Base-by-base conservation (phyloP, 2,329 filamentous ascomycete genomes). In the Colletotrichum tamarilloi region DNA sequence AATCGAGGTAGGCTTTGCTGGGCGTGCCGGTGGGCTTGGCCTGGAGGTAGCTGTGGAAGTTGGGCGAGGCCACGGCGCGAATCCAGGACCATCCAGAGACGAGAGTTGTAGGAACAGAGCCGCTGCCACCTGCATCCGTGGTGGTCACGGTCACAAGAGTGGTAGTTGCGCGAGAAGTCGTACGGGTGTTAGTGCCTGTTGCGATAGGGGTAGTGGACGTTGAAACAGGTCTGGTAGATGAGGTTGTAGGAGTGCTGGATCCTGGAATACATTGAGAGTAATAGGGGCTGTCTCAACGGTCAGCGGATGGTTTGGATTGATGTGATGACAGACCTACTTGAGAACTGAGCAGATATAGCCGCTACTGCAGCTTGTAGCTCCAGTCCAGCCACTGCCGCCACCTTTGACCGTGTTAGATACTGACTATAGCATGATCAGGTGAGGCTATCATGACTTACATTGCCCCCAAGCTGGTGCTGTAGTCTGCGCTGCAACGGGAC, bases 41-140 rank as follows among this genome's bases (percentile, higher is more conserved):
- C 80, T 89, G 87, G 3, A 89, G 82, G 77, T 89, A 89, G 74
- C 85, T 86, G 81, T 88, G 87, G 79, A 86, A 91, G 80, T 91
- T 91, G 49, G 89, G 89, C 0, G 85, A 79, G 32, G 84, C 86
- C 2, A 91, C 89, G 0, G 87, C 88, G 8, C 89, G 87, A 76
- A 91, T 87, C 88, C 88, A 90, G 80, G 86, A 86, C 79, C 87
- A 88, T 1, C 87, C 88, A 3, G 76, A 77, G 73, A 88, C 84
- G 0, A 91, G 83, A 0, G 86, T 88, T 1, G 79, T 74, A 22
- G 72, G 72, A 5, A 75, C 56, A 8, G 73, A n/a, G 28, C 62
- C 70, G 28, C 70, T 65, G 22, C 56, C 58, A 16, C 32, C 60
- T 7, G 56, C 35, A 19, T 57, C 57, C 6, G 73, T 75, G 38